Evolutionary conservation across 371 early-diverging fungal species (phyloP).

Genomic region (Rhizopus arrhizus): DNA sequence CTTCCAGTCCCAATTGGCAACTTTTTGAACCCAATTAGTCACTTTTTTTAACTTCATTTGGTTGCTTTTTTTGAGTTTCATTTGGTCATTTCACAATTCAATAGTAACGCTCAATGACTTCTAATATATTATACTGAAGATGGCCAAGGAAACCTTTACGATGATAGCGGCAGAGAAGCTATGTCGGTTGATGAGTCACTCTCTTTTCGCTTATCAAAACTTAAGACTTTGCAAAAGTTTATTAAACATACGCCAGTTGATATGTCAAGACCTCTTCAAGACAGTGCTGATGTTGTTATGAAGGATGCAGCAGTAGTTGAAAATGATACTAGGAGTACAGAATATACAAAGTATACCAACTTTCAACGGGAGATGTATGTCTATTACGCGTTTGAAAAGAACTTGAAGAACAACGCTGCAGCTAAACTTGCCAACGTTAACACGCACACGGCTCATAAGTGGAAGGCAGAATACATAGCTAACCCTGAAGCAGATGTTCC

Average conservation of each 20-base stretch:
- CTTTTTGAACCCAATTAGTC: too few relatives aligned
- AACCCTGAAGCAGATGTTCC: slow-evolving; percentile 7
- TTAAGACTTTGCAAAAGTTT: background rate
- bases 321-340: background rate
- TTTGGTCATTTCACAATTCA: too few relatives aligned
- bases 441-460: slow-evolving; percentile 5
- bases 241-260: slow-evolving; percentile 5
- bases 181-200: slow-evolving; percentile 15
- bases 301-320: slow-evolving; percentile 1
- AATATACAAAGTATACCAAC: background rate
- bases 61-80: too few relatives aligned
- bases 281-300: background rate
- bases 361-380: background rate
- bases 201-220: slow-evolving; percentile 16
- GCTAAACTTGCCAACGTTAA: slow-evolving; percentile 10
- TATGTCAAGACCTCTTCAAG: background rate
- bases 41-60: too few relatives aligned
- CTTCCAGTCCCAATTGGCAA: too few relatives aligned
- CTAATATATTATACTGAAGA: too few relatives aligned
- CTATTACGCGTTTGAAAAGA: background rate
- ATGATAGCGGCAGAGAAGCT: slow-evolving; percentile 13
- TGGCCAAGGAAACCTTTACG: too few relatives aligned
- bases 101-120: too few relatives aligned
- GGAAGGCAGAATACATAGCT: slow-evolving; percentile 5
- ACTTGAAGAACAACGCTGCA: background rate